phyloP scores from a whole-genome alignment of 768 basidiomycete genomes.

The Leccinum broughii region DNA sequence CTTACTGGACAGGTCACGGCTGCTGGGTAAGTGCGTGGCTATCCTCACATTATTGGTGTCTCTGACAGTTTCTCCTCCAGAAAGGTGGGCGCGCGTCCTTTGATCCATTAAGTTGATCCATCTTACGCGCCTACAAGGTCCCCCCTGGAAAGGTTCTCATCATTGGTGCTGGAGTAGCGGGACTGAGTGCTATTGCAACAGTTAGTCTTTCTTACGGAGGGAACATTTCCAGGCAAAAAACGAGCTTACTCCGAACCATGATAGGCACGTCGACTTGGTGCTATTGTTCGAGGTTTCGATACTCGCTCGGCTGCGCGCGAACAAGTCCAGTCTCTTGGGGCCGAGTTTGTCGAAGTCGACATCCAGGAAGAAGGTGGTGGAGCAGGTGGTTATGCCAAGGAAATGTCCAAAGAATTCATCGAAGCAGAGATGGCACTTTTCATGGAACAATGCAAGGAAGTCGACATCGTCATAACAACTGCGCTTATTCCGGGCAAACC shows the following conservation, averaged over 20 bases:
- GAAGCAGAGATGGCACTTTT: slow-evolving; percentile 88
- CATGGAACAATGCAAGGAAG: slow-evolving; percentile 84
- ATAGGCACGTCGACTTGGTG: slow-evolving; percentile 79
- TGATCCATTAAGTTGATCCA: not conserved
- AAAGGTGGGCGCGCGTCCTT: slow-evolving; percentile 37
- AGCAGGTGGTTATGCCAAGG: slow-evolving; percentile 84
- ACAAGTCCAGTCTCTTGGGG: slow-evolving; percentile 87
- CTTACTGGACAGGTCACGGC: slow-evolving; percentile 91
- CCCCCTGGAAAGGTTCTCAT: slow-evolving; percentile 85
- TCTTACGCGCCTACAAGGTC: slow-evolving; percentile 49
- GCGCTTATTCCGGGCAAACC: slow-evolving; percentile 86
- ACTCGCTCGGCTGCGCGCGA: slow-evolving; percentile 83
- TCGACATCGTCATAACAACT: slow-evolving; percentile 87
- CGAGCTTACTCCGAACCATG: slow-evolving; percentile 3
- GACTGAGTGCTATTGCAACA: slow-evolving; percentile 84
- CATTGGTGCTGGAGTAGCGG: slow-evolving; percentile 88
- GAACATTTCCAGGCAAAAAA: not conserved
- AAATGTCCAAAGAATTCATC: slow-evolving; percentile 89
- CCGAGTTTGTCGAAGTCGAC: slow-evolving; percentile 84
- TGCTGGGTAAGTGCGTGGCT: slow-evolving; percentile 63
- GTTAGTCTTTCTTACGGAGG: slow-evolving; percentile 38
- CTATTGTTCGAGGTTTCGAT: slow-evolving; percentile 88
- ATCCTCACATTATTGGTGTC: slow-evolving; percentile 4
- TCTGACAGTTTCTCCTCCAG: slow-evolving; percentile 27
- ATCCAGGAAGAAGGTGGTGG: slow-evolving; percentile 82